Conservation (phyloP, 2,329 filamentous ascomycete species). For the Cladosporium sp. region DNA sequence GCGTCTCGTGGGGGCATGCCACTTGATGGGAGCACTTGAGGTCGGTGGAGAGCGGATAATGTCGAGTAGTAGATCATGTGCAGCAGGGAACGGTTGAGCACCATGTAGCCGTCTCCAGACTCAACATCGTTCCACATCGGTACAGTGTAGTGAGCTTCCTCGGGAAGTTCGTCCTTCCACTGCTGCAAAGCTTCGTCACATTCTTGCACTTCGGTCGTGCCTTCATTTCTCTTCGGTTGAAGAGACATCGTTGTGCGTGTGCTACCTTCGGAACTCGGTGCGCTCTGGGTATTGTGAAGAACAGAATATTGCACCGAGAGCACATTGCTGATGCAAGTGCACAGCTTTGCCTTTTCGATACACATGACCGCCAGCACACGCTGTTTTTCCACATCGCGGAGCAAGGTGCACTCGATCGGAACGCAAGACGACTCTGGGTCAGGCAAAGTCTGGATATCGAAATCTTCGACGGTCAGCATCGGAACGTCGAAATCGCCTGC, state of each 20-base stretch:
- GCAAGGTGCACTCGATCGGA: conserved; percentile 66
- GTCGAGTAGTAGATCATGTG: conserved; percentile 95
- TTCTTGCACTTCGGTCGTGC: conserved; percentile 72
- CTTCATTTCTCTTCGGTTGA: conserved; percentile 82
- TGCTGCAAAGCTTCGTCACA: conserved; percentile 78
- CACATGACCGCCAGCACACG: conserved; percentile 81
- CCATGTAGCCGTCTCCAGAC: conserved; percentile 59
- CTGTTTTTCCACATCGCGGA: conserved; percentile 72
- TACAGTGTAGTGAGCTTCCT: conserved; percentile 67
- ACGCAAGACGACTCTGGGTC: conserved; percentile 66
- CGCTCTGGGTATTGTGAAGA: conserved; percentile 70
- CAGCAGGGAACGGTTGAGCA: conserved; percentile 76
- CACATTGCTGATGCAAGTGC: conserved; percentile 85
- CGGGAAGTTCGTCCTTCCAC: conserved; percentile 73
- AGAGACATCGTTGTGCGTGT: conserved; percentile 79
- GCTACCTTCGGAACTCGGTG: conserved; percentile 68
- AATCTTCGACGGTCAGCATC: conserved; percentile 81
- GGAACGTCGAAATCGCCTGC: conserved; percentile 91
- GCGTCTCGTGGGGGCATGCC: conserved; percentile 38
- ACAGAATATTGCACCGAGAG: conserved; percentile 91
- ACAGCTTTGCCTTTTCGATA: conserved; percentile 87
- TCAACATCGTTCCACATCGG: conserved; percentile 57
- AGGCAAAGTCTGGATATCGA: conserved; percentile 67
- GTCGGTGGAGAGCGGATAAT: conserved; percentile 84
- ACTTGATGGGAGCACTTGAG: conserved; percentile 80